A percentile compares a stretch with the other conserved stretches of the same genome.
These are phyloP conservation scores for Protomyces macrosporus DNA, from an alignment of 1,139 yeast species.

Conservation along the genomic window DNA sequence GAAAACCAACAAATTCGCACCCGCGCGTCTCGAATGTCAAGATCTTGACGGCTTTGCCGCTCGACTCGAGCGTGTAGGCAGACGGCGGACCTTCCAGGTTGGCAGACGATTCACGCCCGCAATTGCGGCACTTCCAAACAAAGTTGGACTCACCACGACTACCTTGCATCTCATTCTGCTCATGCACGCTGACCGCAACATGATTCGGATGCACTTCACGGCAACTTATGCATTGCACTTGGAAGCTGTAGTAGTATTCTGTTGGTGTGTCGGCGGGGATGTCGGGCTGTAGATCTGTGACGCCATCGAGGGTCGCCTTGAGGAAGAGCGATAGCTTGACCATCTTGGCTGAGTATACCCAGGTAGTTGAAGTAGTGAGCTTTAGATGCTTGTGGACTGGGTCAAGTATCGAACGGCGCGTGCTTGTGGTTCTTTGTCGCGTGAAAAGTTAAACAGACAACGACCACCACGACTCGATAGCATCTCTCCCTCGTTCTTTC, in stretches of 20 bases:
- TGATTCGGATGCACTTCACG: constrained; percentile 70
- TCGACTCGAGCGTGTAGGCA: constrained; percentile 34
- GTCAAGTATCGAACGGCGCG: too few relatives aligned
- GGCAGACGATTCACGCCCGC: constrained; percentile 49
- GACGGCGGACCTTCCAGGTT: constrained; percentile 36
- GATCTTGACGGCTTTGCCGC: constrained; percentile 38
- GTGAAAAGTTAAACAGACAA: too few relatives aligned
- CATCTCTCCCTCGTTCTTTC: too few relatives aligned
- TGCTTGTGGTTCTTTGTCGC: too few relatives aligned
- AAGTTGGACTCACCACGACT: constrained; percentile 82
- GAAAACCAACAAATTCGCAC: constrained; percentile 61
- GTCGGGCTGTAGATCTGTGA: constrained; percentile 58
- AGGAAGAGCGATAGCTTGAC: constrained; percentile 45
- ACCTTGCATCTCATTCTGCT: constrained; percentile 55
- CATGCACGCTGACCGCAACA: constrained; percentile 47
- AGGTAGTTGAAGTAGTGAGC: too few relatives aligned
- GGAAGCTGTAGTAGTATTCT: constrained; percentile 30
- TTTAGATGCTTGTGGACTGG: too few relatives aligned
- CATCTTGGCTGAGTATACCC: background rate
- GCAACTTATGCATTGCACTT: constrained; percentile 61
- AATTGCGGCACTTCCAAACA: constrained; percentile 67
- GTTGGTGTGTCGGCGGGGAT: constrained; percentile 48
- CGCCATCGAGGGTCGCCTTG: constrained; percentile 57
- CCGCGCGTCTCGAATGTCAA: constrained; percentile 83
- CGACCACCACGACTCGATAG: too few relatives aligned